These are phyloP conservation scores for Corchorus capsularis DNA, from an alignment of 345 rosid genomes.

Conservation along the genomic window DNA sequence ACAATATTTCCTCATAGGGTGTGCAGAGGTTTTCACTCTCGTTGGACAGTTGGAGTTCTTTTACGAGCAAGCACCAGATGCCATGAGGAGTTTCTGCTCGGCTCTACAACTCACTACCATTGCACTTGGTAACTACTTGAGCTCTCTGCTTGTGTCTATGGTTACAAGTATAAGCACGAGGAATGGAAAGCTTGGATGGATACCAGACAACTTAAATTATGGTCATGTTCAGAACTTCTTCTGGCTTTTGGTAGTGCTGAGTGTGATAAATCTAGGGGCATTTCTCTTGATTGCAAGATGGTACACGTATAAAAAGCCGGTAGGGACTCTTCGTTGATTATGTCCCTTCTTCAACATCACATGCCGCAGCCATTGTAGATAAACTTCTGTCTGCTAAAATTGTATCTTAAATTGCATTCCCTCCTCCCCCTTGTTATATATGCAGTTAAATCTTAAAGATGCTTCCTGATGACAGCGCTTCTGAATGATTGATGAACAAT, in stretches of 20 bases:
- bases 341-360: not conserved
- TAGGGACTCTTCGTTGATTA: conserved; percentile 33
- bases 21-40: conserved; percentile 56
- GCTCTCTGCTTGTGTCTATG: conserved; percentile 48
- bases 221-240: conserved; percentile 59
- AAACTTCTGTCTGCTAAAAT: not conserved
- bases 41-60: conserved; percentile 57
- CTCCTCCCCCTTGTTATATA: not conserved
- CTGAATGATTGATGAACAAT: not conserved
- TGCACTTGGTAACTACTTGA: conserved; percentile 55
- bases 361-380: not conserved
- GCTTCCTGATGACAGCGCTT: not conserved
- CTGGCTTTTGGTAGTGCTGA: conserved; percentile 49
- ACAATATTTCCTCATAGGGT: conserved; percentile 50
- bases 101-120: conserved; percentile 47
- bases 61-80: conserved; percentile 60
- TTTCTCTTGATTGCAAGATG: conserved; percentile 40
- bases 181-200: conserved; percentile 56
- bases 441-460: not conserved
- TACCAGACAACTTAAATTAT: conserved; percentile 49
- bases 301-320: conserved; percentile 46
- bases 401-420: not conserved
- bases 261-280: conserved; percentile 37
- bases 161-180: conserved; percentile 41
- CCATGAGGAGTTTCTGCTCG: conserved; percentile 55